Evolutionary conservation across 768 basidiomycete species (phyloP), one percentile per base, ranked within the genome.

Genomic region (Leccinum broughii): DNA sequence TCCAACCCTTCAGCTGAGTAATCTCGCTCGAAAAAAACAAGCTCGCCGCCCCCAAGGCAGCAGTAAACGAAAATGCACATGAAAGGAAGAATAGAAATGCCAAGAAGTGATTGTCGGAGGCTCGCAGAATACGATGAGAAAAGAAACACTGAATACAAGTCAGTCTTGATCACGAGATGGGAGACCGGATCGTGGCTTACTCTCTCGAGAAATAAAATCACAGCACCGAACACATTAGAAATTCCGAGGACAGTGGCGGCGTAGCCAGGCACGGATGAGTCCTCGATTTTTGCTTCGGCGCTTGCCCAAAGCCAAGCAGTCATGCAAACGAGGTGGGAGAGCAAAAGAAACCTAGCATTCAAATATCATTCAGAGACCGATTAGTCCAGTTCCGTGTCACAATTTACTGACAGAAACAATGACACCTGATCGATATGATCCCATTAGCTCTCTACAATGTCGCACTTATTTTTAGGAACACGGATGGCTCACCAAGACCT

Each of bases 21-120:
- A 51, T 61, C 3, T 30, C 17, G 20, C 32, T 26, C 6, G 60
- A 39, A 37, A 70, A 69, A 39, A 70, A 70, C 46, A 50, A n/a
- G 20, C 60, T 56, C 3, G 66, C 64, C 13, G 60, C 64, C 1
- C 69, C 68, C 60, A 68, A 57, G 35, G 64, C 66, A 54, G 55
- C 64, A n/a, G 64, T 68, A 26, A 70, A 66, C 11, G 66, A 54
- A 54, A 69, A 63, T 4, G 68, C 51, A 54, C 66, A 70, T 13
- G 51, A 44, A 34, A 62, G 28, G 10, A 65, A 66, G 44, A 62
- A 53, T 17, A 53, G 4, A 9, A 65, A 59, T n/a, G 60, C 52
- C 22, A 70, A 50, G 3, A 63, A 2, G 15, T 64, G 60, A 34
- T 59, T 68, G 13, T 62, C 41, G 55, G 66, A 68, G 15, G 54